These are phyloP conservation scores for Didymella arachidicola DNA, from an alignment of 2,329 filamentous ascomycete genomes.

Conservation along the genomic window DNA sequence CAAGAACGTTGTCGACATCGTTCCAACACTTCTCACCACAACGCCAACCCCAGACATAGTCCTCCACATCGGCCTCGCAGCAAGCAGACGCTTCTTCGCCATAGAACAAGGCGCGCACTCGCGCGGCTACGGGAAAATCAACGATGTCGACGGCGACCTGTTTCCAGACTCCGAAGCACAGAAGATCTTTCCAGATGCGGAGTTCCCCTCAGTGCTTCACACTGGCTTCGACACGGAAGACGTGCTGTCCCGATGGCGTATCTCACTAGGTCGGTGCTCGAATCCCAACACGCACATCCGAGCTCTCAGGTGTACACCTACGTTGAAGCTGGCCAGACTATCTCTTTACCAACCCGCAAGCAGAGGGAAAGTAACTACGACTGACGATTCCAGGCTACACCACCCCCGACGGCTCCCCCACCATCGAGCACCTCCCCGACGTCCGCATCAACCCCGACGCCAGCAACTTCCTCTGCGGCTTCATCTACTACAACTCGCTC, in stretches of 20 bases:
- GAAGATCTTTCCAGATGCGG: background rate
- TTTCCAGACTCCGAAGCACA: conserved; percentile 35
- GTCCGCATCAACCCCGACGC: conserved; percentile 43
- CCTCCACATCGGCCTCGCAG: conserved; percentile 51
- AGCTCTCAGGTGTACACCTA: too few relatives aligned
- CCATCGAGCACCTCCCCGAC: conserved; percentile 25
- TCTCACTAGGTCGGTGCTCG: background rate
- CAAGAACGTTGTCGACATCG: conserved; percentile 32
- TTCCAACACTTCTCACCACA: conserved; percentile 41
- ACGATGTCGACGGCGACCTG: conserved; percentile 44
- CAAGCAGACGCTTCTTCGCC: conserved; percentile 47
- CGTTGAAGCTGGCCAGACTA: too few relatives aligned
- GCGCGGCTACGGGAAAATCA: conserved; percentile 41
- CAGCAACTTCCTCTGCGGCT: conserved; percentile 50
- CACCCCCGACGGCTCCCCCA: conserved; percentile 1
- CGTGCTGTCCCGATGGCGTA: conserved; percentile 44
- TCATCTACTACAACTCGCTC: conserved; percentile 48
- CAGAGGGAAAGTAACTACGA: background rate
- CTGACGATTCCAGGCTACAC: conserved; percentile 18
- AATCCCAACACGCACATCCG: background rate
- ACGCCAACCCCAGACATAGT: conserved; percentile 41
- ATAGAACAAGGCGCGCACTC: conserved; percentile 44
- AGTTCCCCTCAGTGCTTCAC: conserved; percentile 32
- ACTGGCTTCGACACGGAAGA: conserved; percentile 45
- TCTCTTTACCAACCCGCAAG: too few relatives aligned